A percentile compares a stretch with the other conserved stretches of the same genome.
Conservation (phyloP, 495 filamentous ascomycete genomes). For the Geopyxis carbonaria region DNA sequence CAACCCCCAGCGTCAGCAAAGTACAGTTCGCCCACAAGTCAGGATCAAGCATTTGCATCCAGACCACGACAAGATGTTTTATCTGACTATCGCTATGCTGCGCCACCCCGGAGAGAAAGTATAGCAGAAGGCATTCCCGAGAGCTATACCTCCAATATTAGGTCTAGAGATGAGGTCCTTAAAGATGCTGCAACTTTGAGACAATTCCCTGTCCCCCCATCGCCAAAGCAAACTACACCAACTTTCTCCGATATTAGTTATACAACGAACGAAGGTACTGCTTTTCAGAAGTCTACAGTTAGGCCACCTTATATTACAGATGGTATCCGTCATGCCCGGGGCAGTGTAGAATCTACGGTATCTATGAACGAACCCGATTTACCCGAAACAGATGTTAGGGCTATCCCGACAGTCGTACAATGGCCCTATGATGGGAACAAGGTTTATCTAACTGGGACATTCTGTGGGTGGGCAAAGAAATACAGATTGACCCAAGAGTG, state of each 20-base stretch:
- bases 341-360: slow-evolving; percentile 36
- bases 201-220: slow-evolving; percentile 3
- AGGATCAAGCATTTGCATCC: background rate
- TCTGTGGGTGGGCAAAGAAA: slow-evolving; percentile 89
- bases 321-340: slow-evolving; percentile 9
- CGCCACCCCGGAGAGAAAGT: slow-evolving; percentile 1
- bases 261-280: background rate
- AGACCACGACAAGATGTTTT: background rate
- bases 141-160: background rate
- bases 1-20: background rate
- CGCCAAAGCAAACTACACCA: background rate
- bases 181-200: slow-evolving; percentile 5
- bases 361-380: slow-evolving; percentile 69
- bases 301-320: background rate
- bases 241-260: background rate
- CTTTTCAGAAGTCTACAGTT: background rate
- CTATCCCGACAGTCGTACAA: slow-evolving; percentile 61
- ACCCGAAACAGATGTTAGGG: slow-evolving; percentile 43
- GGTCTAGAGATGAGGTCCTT: slow-evolving; percentile 4
- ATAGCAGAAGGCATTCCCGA: slow-evolving; percentile 1
- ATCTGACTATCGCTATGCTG: background rate
- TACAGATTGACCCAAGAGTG: slow-evolving; percentile 70
- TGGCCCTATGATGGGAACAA: slow-evolving; percentile 59
- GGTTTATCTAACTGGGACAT: slow-evolving; percentile 92
- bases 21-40: background rate